Base-by-base conservation (phyloP, 352 stramenopile species). In the Plasmopara viticola region DNA sequence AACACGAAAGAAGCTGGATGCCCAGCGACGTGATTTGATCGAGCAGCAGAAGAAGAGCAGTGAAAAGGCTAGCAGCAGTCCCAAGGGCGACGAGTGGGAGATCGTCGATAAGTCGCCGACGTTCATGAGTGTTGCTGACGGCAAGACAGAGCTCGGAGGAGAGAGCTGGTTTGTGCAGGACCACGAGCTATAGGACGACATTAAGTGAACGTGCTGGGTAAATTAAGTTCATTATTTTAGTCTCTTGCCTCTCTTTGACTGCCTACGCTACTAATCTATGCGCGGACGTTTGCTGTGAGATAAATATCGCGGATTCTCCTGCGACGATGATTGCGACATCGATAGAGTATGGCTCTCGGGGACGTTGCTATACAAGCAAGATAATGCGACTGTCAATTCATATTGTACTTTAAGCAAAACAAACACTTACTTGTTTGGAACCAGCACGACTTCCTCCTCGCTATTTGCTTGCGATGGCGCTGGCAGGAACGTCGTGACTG, bases 21-120 rank as follows among this genome's bases (percentile, higher is more conserved):
- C 46, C 12, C 37, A 41, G 44, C 58, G 68, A 28, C 53, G 48
- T 42, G 45, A 56, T 12, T 37, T 46, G 10, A 52, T 50, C 20
- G 60, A 73, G 48, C 58, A 65, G 35, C 48, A 63, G 51, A 62
- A 54, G 60, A 62, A 59, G 47, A 33, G 65, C 40, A 60, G 78
- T 9, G 48, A 51, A 30, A 66, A 70, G 44, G 48, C 52, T 28
- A 47, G 52, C 38, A 62, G 61, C 52, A 89, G 75, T 33, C 74
- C 75, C 15, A 84, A 84, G 66, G 64, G 67, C 30, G 78, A 90
- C 38, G 78, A 87, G 43, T 90, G 78, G 78, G 83, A 79, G 34
- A 72, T 90, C 14, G 62, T 90, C 17, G 74, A 90, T 68, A 87
- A 85, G 66, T 90, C 78, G 5, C 78, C 78, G 18, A 90, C 78